Percentiles rank a stretch among this genome's conserved stretches.
These are phyloP conservation scores for Neoconidiobolus thromboides DNA, from an alignment of 371 early-diverging fungal species.

Conservation along the genomic window DNA sequence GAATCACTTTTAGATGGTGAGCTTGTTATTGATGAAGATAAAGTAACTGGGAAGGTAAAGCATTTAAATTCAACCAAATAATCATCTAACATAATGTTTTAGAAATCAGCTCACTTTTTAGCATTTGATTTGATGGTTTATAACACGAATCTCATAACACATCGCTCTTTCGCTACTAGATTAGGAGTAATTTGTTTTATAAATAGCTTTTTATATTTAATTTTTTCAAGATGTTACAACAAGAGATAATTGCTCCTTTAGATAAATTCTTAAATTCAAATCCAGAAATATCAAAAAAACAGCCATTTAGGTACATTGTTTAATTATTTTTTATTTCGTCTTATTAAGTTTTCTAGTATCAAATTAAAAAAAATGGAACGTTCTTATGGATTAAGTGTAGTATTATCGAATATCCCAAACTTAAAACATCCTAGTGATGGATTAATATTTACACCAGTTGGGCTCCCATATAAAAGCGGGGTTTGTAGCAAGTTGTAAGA, in stretches of 20 bases:
- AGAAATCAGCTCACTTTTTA: slow-evolving; percentile 33
- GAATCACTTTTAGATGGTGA: slow-evolving; percentile 63
- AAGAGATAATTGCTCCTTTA: slow-evolving; percentile 38
- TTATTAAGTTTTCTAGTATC: slow-evolving; percentile 12
- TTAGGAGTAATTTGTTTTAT: slow-evolving; percentile 26
- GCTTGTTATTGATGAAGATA: slow-evolving; percentile 27
- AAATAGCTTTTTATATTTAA: neutral
- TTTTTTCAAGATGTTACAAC: slow-evolving; percentile 21
- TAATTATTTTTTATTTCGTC: neutral
- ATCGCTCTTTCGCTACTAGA: slow-evolving; percentile 32
- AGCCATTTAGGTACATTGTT: slow-evolving; percentile 32
- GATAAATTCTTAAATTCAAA: slow-evolving; percentile 13
- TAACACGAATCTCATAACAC: slow-evolving; percentile 23
- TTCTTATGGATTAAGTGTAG: slow-evolving; percentile 24
- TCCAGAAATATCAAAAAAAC: slow-evolving; percentile 16
- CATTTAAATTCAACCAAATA: neutral
- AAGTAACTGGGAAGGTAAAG: slow-evolving; percentile 21
- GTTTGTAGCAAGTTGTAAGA: slow-evolving; percentile 30
- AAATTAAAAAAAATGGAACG: slow-evolving; percentile 33
- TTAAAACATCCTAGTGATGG: slow-evolving; percentile 66
- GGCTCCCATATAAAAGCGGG: slow-evolving; percentile 44
- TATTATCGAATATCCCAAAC: slow-evolving; percentile 33
- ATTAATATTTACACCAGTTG: slow-evolving; percentile 64
- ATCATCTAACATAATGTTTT: neutral
- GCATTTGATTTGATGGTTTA: slow-evolving; percentile 42